Conservation (phyloP, 2,329 filamentous ascomycete genomes). For the Fusarium sp. region DNA sequence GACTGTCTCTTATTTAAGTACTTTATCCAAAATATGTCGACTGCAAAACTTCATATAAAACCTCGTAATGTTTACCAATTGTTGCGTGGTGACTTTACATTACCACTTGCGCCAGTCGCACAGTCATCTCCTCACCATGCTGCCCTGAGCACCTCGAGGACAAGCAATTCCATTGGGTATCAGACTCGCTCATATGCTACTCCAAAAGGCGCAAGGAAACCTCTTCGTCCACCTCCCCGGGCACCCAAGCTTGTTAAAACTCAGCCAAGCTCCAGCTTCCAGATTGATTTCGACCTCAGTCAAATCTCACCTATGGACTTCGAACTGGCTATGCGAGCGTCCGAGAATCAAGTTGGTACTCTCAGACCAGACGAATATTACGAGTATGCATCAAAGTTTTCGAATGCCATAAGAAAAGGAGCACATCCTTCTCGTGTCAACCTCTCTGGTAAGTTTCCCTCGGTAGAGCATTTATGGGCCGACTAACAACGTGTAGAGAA, state of each 20-base stretch:
- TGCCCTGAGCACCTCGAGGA: not conserved
- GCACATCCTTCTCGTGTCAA: conserved; percentile 32
- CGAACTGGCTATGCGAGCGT: conserved; percentile 23
- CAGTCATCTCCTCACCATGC: not conserved
- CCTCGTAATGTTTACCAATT: conserved; percentile 9
- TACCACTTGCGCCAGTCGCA: not conserved
- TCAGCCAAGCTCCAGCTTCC: conserved; percentile 1
- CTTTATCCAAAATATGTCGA: not conserved
- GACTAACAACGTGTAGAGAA: conserved; percentile 32
- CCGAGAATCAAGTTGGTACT: conserved; percentile 21
- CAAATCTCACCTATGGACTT: conserved; percentile 38
- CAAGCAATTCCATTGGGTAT: not conserved
- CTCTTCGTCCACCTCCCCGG: conserved; percentile 8
- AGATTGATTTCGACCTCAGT: conserved; percentile 29
- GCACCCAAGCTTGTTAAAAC: conserved; percentile 12
- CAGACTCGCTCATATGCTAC: conserved; percentile 35
- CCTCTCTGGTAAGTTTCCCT: conserved; percentile 38
- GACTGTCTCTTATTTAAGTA: not conserved
- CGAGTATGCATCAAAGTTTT: conserved; percentile 33
- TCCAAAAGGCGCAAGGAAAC: conserved; percentile 13
- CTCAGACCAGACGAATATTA: conserved; percentile 42
- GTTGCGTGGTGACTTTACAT: conserved; percentile 1
- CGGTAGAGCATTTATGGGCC: not conserved
- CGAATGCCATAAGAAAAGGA: conserved; percentile 34
- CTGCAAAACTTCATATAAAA: conserved; percentile 10